Percentiles rank a stretch among this genome's conserved stretches.
Evolutionary conservation across 768 basidiomycete genomes (phyloP).

Genomic region (Tulasnella sp.): DNA sequence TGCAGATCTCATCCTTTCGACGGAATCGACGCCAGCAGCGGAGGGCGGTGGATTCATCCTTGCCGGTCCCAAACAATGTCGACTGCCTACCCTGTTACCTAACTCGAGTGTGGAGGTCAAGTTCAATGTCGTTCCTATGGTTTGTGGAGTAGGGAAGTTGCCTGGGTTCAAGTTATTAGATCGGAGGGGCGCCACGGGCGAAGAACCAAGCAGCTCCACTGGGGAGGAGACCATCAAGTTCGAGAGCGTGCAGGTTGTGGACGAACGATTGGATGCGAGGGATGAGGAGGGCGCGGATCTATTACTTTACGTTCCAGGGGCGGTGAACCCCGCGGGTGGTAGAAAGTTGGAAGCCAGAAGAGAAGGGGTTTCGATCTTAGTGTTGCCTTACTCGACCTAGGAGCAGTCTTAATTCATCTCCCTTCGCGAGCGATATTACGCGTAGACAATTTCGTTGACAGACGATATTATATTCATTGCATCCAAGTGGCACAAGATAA

Average conservation of each 20-base stretch:
- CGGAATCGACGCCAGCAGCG: conserved; percentile 63
- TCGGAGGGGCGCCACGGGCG: conserved; percentile 9
- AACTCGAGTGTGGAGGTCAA: conserved; percentile 59
- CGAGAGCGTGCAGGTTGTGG: conserved; percentile 32
- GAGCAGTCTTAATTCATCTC: neutral
- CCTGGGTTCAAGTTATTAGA: conserved; percentile 55
- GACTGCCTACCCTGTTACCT: conserved; percentile 68
- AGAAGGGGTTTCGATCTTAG: conserved; percentile 17
- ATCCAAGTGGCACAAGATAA: neutral
- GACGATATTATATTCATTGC: neutral
- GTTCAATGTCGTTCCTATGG: conserved; percentile 70
- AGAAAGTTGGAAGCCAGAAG: neutral
- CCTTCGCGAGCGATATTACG: too few relatives aligned
- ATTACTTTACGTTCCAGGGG: conserved; percentile 13
- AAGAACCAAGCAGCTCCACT: neutral
- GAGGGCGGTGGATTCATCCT: conserved; percentile 54
- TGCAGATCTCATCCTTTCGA: conserved; percentile 63
- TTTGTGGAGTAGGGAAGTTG: conserved; percentile 62
- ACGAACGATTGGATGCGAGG: conserved; percentile 32
- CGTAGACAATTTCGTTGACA: neutral
- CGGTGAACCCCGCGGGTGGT: neutral
- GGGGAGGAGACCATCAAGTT: conserved; percentile 26
- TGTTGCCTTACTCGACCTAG: neutral
- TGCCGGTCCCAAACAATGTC: conserved; percentile 64
- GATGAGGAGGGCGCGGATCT: conserved; percentile 23